Evolutionary conservation across 345 rosid species (phyloP).

Genomic region (Raphanus sativus): DNA sequence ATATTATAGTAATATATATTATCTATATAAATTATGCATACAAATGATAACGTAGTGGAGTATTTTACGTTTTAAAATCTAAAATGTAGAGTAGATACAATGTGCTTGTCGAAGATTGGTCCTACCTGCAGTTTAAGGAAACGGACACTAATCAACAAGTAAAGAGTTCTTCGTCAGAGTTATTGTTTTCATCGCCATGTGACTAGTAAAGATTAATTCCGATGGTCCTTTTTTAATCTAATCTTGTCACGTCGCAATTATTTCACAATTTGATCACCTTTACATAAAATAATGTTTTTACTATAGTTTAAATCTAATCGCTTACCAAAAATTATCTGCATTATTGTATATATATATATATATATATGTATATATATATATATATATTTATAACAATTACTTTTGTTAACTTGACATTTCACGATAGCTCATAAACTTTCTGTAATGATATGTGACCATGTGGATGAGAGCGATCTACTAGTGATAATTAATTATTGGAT

Average conservation of each 20-base stretch:
- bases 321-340: not conserved
- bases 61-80: not conserved
- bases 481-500: conserved; percentile 23
- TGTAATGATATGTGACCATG: conserved; percentile 30
- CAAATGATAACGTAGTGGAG: not conserved
- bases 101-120: conserved; percentile 36
- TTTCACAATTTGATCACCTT: not conserved
- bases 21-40: not conserved
- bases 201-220: conserved; percentile 21
- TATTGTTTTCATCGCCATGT: conserved; percentile 36
- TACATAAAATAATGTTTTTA: no score
- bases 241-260: conserved; percentile 27
- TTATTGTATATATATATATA: not conserved
- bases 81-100: conserved; percentile 30
- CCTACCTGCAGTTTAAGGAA: conserved; percentile 41
- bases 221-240: conserved; percentile 21
- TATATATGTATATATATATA: not conserved
- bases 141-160: conserved; percentile 30
- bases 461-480: conserved; percentile 30
- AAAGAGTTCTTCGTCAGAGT: conserved; percentile 37
- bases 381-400: not conserved
- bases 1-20: not conserved
- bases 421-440: not conserved
- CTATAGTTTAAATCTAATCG: not conserved
- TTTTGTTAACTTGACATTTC: conserved; percentile 13